phyloP scores from a whole-genome alignment of 2,329 filamentous ascomycete species.

The Sordariomycetes sp. region DNA sequence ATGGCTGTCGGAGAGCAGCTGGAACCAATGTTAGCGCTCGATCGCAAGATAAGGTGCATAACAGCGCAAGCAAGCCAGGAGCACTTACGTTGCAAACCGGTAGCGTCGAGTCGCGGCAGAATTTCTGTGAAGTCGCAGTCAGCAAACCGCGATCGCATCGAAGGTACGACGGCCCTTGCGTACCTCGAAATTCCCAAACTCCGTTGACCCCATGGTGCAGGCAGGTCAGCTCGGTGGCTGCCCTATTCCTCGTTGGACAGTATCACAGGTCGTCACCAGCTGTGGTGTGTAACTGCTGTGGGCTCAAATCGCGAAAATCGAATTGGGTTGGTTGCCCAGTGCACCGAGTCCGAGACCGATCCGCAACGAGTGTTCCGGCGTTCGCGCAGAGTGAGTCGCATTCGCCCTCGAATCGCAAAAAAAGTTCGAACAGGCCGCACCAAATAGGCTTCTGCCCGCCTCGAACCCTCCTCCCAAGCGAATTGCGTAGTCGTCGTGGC shows the following conservation, averaged over 20 bases:
- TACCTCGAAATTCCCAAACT: slow-evolving; percentile 53
- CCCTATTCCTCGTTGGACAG: not conserved
- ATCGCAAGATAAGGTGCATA: not conserved
- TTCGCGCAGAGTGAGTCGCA: not conserved
- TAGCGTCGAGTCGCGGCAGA: slow-evolving; percentile 75
- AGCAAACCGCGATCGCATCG: slow-evolving; percentile 14
- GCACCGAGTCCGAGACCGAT: not conserved
- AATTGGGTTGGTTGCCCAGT: not conserved
- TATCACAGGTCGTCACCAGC: not conserved
- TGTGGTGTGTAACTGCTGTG: not conserved
- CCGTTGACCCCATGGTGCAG: slow-evolving; percentile 42
- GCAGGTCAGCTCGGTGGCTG: not conserved
- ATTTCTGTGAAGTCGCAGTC: slow-evolving; percentile 41
- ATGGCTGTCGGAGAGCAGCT: slow-evolving; percentile 56
- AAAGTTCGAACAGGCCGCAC: not conserved
- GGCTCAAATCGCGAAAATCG: not conserved
- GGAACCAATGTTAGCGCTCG: not conserved
- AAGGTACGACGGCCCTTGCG: slow-evolving; percentile 3
- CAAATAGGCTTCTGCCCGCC: not conserved
- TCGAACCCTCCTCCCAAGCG: not conserved
- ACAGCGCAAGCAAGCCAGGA: not conserved
- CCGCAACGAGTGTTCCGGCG: not conserved
- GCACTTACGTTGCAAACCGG: slow-evolving; percentile 70
- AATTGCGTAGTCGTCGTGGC: not conserved
- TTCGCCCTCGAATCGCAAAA: not conserved